Evolutionary conservation across 768 basidiomycete genomes (phyloP).

Genomic region (Trametes coccinea): DNA sequence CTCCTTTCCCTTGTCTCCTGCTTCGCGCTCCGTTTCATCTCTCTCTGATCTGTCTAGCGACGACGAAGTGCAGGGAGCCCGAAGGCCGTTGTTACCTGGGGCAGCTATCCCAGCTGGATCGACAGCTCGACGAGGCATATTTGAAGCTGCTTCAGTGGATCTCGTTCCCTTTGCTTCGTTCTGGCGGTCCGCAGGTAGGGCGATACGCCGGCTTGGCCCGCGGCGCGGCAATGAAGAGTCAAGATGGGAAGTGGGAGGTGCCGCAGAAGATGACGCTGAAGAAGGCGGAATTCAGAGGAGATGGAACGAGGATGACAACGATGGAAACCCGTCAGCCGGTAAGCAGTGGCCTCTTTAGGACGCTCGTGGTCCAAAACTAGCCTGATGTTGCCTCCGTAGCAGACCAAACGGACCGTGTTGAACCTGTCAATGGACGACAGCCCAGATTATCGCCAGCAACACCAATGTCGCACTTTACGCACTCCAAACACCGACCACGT

Average conservation of each 20-base stretch:
- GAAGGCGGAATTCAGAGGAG: slow-evolving; percentile 15
- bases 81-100: slow-evolving; percentile 41
- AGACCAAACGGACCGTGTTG: no score
- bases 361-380: no score
- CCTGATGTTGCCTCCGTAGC: no score
- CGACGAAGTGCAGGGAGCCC: slow-evolving; percentile 22
- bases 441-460: no score
- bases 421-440: no score
- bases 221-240: not conserved
- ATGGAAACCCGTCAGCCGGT: not conserved
- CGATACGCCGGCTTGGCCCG: not conserved
- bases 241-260: not conserved
- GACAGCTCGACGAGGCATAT: slow-evolving; percentile 1
- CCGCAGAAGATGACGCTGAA: not conserved
- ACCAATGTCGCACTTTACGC: slow-evolving; percentile 11
- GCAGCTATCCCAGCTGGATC: not conserved
- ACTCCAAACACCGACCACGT: slow-evolving; percentile 34
- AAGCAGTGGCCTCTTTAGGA: not conserved
- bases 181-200: slow-evolving; percentile 8
- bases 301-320: slow-evolving; percentile 5
- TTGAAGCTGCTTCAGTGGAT: slow-evolving; percentile 23
- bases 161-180: slow-evolving; percentile 29
- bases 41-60: slow-evolving; percentile 16
- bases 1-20: not conserved
- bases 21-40: slow-evolving; percentile 24